phyloP scores from a whole-genome alignment of 495 filamentous ascomycete genomes.

The Friedmanniomyces simplex region DNA sequence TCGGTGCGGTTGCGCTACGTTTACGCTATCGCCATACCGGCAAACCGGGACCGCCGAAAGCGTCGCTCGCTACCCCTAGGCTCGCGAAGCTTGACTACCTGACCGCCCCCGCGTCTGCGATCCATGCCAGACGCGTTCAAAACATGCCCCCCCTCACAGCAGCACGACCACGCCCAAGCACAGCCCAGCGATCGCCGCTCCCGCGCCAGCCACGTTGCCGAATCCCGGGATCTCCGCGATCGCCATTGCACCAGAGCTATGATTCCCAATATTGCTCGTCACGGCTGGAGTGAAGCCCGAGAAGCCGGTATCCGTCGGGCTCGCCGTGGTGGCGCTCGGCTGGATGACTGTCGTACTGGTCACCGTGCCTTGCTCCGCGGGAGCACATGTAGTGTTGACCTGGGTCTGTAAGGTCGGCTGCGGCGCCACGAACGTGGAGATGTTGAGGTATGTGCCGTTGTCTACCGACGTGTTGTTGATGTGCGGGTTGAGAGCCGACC shows the following conservation, averaged over 20 bases:
- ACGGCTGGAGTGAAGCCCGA: conserved; percentile 2
- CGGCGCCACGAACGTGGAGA: background rate
- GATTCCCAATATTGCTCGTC: conserved; percentile 2
- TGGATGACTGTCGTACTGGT: background rate
- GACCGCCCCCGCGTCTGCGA: too few species aligned
- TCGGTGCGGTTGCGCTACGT: too few species aligned
- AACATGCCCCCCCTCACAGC: background rate
- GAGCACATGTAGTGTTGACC: background rate
- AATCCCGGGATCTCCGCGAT: background rate
- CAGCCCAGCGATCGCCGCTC: background rate
- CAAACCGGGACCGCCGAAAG: too few species aligned
- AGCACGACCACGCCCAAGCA: background rate
- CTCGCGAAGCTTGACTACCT: too few species aligned
- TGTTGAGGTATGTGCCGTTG: background rate
- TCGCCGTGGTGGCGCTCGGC: background rate
- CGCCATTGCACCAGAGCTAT: background rate
- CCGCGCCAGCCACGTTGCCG: background rate
- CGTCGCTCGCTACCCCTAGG: too few species aligned
- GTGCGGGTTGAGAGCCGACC: background rate
- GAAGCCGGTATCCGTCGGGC: background rate
- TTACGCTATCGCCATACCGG: too few species aligned
- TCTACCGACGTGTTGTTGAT: conserved; percentile 5
- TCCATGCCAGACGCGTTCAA: background rate
- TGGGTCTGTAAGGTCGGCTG: background rate
- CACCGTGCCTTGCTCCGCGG: background rate